Evolutionary conservation across 1,284 basidiomycete genomes (phyloP).

Genomic region (Meira nashicola): DNA sequence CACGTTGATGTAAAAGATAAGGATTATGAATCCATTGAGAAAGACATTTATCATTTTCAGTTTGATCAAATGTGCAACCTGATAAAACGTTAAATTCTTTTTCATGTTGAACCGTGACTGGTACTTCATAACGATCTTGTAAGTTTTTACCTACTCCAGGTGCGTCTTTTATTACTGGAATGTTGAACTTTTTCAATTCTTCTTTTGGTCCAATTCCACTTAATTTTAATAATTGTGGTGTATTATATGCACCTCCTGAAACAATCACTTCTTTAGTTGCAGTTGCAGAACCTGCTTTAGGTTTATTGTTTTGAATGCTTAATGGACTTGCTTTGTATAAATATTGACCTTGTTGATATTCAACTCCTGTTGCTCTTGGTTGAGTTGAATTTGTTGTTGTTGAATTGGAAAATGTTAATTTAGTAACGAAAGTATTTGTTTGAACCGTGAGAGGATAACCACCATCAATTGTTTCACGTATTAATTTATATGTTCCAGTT

Average conservation of each 20-base stretch:
- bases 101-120: background rate
- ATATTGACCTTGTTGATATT: background rate
- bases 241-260: conserved; percentile 55
- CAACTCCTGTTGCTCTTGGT: background rate
- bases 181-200: conserved; percentile 22
- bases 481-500: background rate
- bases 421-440: conserved; percentile 3
- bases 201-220: conserved; percentile 32
- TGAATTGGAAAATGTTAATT: background rate
- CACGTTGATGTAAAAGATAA: conserved; percentile 1
- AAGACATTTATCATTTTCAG: background rate
- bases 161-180: conserved; percentile 47
- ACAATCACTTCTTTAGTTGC: conserved; percentile 57
- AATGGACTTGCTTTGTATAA: conserved; percentile 1
- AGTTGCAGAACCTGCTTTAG: too few relatives aligned
- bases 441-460: conserved; percentile 1
- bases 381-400: too few relatives aligned
- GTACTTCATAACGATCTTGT: conserved; percentile 57
- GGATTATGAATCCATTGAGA: background rate
- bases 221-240: conserved; percentile 42
- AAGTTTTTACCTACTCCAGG: conserved; percentile 60
- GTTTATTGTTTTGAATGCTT: background rate
- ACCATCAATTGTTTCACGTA: background rate
- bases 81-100: background rate
- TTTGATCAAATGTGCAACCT: background rate